A percentile compares a stretch with the other conserved stretches of the same genome.
phyloP scores from a whole-genome alignment of 305 asterid genomes.

The Rubia tinctorum region DNA sequence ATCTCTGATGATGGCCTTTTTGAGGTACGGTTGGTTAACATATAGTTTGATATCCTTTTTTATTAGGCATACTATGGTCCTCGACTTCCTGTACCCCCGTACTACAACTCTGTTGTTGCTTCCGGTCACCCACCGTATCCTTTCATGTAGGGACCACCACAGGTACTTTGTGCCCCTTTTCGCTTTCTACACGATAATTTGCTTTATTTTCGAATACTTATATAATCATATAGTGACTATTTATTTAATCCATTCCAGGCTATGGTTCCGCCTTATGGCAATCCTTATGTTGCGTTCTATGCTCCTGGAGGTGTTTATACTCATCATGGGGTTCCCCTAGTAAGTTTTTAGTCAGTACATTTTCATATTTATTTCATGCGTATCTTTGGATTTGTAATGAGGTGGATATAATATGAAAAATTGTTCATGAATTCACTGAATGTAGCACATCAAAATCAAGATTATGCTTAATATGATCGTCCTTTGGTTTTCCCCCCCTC shows the following conservation, averaged over 20 bases:
- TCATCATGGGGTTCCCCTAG: constrained; percentile 83
- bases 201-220: not conserved
- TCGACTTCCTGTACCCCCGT: constrained; percentile 86
- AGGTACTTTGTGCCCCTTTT: constrained; percentile 42
- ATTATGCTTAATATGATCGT: not conserved
- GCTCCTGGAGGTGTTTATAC: constrained; percentile 83
- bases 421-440: not conserved
- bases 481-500: not conserved
- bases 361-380: not conserved
- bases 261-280: too few species aligned
- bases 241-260: constrained; percentile 35
- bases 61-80: constrained; percentile 87
- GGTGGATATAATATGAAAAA: not conserved
- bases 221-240: not conserved
- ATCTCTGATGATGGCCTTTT: constrained; percentile 2
- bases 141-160: constrained; percentile 94
- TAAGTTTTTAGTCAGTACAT: constrained; percentile 31
- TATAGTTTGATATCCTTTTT: constrained; percentile 24
- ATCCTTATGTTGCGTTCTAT: constrained; percentile 85
- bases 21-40: not conserved
- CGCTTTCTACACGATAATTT: not conserved
- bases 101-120: constrained; percentile 63
- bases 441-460: not conserved
- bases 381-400: not conserved
- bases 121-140: constrained; percentile 80